Conservation (phyloP, 176 grass and related monocot genomes). For the Cocos nucifera region DNA sequence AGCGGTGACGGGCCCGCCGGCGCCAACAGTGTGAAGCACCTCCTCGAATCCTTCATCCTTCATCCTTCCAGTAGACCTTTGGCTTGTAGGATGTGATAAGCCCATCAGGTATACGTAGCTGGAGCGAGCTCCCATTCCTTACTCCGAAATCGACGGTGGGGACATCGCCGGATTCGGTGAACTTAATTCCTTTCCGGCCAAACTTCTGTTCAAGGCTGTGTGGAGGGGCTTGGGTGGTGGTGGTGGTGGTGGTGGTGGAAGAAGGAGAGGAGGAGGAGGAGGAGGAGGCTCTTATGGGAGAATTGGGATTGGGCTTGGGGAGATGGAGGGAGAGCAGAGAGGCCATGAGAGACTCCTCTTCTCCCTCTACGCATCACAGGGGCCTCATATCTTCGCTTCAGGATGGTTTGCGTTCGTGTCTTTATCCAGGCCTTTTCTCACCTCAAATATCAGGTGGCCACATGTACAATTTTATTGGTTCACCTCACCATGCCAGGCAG, state of each 20-base stretch:
- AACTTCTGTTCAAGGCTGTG: conserved; percentile 64
- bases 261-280: conserved; percentile 16
- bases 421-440: too few species aligned
- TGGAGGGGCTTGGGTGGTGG: conserved; percentile 3
- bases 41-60: conserved; percentile 69
- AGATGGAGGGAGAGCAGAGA: conserved; percentile 66
- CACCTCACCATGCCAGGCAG: too few species aligned
- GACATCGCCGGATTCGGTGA: conserved; percentile 37
- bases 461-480: too few species aligned
- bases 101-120: conserved; percentile 54
- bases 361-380: conserved; percentile 26
- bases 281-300: conserved; percentile 19
- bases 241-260: background rate
- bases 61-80: conserved; percentile 87
- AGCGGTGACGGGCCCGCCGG: background rate
- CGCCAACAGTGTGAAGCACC: conserved; percentile 54
- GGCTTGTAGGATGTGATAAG: conserved; percentile 87
- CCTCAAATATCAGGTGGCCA: too few species aligned
- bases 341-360: conserved; percentile 50
- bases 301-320: conserved; percentile 33
- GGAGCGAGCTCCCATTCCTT: conserved; percentile 76
- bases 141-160: conserved; percentile 61
- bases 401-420: conserved; percentile 35
- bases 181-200: conserved; percentile 78
- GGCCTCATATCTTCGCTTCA: conserved; percentile 51